These are phyloP conservation scores for Allomyces javanicus DNA, from an alignment of 192 early-diverging fungal genomes.

Conservation along the genomic window DNA sequence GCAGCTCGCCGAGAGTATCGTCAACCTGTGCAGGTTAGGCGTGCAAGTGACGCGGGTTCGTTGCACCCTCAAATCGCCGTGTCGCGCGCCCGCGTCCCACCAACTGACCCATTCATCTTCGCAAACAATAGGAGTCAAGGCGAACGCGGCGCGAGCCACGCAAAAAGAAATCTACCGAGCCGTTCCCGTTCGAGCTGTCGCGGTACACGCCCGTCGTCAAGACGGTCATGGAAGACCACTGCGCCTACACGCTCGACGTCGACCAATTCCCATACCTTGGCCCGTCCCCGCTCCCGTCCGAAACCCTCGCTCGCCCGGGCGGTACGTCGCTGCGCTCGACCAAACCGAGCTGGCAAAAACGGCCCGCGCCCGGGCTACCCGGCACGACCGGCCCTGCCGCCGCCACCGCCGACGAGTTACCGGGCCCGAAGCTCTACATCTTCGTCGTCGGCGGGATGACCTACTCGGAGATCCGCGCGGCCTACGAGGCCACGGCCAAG, in stretches of 20 bases:
- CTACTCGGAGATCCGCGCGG: conserved; percentile 19
- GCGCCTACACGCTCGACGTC: too few species aligned
- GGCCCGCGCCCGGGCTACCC: too few species aligned
- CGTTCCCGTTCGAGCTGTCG: conserved; percentile 49
- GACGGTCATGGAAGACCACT: conserved; percentile 18
- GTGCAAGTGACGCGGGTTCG: conserved; percentile 24
- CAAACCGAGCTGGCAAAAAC: neutral
- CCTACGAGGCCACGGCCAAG: conserved; percentile 18
- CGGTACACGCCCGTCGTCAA: conserved; percentile 61
- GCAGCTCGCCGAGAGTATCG: conserved; percentile 60
- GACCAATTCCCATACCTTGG: too few species aligned
- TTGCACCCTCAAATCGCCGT: neutral
- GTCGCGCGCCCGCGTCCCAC: too few species aligned
- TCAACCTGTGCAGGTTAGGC: conserved; percentile 46
- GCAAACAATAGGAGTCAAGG: conserved; percentile 31
- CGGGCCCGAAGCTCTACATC: too few species aligned
- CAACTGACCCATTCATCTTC: conserved; percentile 4
- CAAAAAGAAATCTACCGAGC: conserved; percentile 26
- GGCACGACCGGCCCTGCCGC: too few species aligned
- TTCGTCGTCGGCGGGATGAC: conserved; percentile 30
- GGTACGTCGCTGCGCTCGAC: neutral
- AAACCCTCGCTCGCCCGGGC: neutral
- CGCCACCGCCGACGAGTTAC: too few species aligned
- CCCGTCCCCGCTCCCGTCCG: too few species aligned
- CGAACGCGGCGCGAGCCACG: conserved; percentile 12